Evolutionary conservation across 768 basidiomycete species (phyloP).

Genomic region (Phlebiopsis flavidoalba): DNA sequence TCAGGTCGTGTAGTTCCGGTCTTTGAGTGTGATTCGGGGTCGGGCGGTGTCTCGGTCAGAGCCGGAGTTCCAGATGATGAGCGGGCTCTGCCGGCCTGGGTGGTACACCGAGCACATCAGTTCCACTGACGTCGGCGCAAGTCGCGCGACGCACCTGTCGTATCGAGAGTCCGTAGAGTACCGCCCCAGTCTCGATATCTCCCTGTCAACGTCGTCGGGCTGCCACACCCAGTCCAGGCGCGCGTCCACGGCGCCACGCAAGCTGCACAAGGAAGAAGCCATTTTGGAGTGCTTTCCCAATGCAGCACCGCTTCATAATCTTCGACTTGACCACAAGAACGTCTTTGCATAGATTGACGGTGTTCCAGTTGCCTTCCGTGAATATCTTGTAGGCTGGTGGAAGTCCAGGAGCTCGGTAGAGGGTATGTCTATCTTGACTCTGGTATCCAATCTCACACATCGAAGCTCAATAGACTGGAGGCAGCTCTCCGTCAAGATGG

Average conservation of each 20-base stretch:
- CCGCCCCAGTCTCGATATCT: constrained; percentile 60
- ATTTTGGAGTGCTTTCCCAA: constrained; percentile 45
- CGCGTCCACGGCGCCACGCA: constrained; percentile 70
- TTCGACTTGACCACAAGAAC: constrained; percentile 46
- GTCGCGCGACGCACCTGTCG: constrained; percentile 46
- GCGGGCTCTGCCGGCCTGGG: constrained; percentile 35
- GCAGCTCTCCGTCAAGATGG: constrained; percentile 67
- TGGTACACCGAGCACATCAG: neutral
- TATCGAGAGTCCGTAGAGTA: constrained; percentile 72
- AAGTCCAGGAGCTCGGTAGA: constrained; percentile 32
- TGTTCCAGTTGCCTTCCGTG: constrained; percentile 50
- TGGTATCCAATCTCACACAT: constrained; percentile 62
- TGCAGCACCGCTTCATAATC: constrained; percentile 61
- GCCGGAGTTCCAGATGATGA: constrained; percentile 66
- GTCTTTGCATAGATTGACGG: constrained; percentile 58
- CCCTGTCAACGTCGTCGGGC: constrained; percentile 59
- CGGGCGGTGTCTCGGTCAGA: constrained; percentile 67
- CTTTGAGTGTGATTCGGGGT: constrained; percentile 36
- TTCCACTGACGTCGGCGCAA: neutral
- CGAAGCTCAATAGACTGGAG: constrained; percentile 63
- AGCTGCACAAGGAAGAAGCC: constrained; percentile 66
- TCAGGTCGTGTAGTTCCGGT: constrained; percentile 46
- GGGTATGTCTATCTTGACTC: constrained; percentile 69
- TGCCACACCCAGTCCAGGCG: constrained; percentile 86
- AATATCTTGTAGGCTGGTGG: constrained; percentile 46